Evolutionary conservation across 805 yeast species (phyloP).

Genomic region (Jamesozyma lodderae): DNA sequence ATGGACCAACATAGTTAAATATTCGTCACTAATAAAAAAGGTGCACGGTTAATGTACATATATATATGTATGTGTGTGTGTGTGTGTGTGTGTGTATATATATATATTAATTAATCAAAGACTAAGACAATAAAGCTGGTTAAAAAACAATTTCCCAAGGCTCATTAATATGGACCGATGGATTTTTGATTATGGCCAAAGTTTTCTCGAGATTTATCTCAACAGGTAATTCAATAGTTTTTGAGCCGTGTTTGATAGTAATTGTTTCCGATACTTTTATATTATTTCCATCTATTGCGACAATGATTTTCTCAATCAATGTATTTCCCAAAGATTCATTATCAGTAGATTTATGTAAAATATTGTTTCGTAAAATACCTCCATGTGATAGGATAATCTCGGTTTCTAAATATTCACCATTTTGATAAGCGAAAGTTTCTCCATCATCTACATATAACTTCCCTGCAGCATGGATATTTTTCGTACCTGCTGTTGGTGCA

Average conservation of each 20-base stretch:
- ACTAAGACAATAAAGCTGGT: no score
- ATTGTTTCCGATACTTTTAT: conserved; percentile 6
- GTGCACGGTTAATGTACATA: conserved; percentile 3
- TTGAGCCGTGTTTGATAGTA: conserved; percentile 32
- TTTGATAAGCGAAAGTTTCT: conserved; percentile 48
- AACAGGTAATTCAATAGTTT: conserved; percentile 32
- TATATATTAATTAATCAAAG: not conserved
- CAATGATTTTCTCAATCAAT: conserved; percentile 45
- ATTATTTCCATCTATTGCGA: conserved; percentile 33
- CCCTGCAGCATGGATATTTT: conserved; percentile 44
- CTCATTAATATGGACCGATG: conserved; percentile 37
- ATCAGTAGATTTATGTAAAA: conserved; percentile 20
- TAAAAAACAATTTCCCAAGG: conserved; percentile 40
- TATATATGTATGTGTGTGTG: not conserved
- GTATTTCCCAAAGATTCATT: conserved; percentile 28
- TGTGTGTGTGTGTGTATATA: conserved; percentile 3
- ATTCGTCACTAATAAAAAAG: conserved; percentile 17
- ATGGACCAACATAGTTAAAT: conserved; percentile 26
- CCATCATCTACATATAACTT: conserved; percentile 79
- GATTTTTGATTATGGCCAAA: conserved; percentile 36
- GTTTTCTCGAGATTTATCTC: conserved; percentile 10
- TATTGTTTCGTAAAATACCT: conserved; percentile 27
- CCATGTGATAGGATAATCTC: conserved; percentile 32
- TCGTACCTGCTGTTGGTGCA: conserved; percentile 36
- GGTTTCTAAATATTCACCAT: conserved; percentile 42